phyloP scores from a whole-genome alignment of 306 rosid species.

The Datisca glomerata region DNA sequence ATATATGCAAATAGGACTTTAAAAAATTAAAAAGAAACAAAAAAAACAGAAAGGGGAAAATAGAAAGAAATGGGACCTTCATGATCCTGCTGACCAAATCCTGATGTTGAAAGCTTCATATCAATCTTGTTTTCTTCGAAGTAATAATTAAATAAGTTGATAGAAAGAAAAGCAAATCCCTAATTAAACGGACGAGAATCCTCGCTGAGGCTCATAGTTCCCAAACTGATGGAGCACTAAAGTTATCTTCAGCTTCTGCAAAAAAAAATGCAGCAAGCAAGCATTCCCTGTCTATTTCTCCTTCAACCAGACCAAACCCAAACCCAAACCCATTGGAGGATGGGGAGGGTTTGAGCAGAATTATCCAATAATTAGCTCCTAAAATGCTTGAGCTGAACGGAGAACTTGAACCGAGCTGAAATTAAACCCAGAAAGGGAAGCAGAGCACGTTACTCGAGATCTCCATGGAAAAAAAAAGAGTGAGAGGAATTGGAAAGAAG shows the following conservation, averaged over 20 bases:
- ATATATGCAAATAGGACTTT: slow-evolving; percentile 5
- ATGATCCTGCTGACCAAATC: slow-evolving; percentile 69
- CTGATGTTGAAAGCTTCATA: slow-evolving; percentile 84
- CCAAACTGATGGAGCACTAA: background rate
- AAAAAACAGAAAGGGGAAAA: slow-evolving; percentile 9
- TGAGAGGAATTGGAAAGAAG: slow-evolving; percentile 9
- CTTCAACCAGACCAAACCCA: slow-evolving; percentile 31
- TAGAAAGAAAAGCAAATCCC: slow-evolving; percentile 36
- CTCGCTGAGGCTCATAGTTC: slow-evolving; percentile 9
- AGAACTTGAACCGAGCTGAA: slow-evolving; percentile 9
- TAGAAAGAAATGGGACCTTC: slow-evolving; percentile 50
- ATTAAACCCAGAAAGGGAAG: slow-evolving; percentile 21
- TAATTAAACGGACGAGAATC: slow-evolving; percentile 21
- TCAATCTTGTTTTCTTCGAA: slow-evolving; percentile 34
- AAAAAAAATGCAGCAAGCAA: slow-evolving; percentile 9
- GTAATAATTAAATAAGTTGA: background rate
- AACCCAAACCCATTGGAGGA: slow-evolving; percentile 15
- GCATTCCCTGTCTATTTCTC: slow-evolving; percentile 25
- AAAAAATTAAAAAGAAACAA: slow-evolving; percentile 4
- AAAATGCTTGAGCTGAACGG: background rate
- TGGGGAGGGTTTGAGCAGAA: slow-evolving; percentile 11
- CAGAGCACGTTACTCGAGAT: slow-evolving; percentile 36
- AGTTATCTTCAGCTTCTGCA: slow-evolving; percentile 11
- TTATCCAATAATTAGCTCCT: slow-evolving; percentile 18
- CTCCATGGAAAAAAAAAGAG: slow-evolving; percentile 30